A percentile compares a stretch with the other conserved stretches of the same genome.
These are phyloP conservation scores for Leishmania mexicana DNA, from an alignment of 208 protist species.

Conservation along the genomic window DNA sequence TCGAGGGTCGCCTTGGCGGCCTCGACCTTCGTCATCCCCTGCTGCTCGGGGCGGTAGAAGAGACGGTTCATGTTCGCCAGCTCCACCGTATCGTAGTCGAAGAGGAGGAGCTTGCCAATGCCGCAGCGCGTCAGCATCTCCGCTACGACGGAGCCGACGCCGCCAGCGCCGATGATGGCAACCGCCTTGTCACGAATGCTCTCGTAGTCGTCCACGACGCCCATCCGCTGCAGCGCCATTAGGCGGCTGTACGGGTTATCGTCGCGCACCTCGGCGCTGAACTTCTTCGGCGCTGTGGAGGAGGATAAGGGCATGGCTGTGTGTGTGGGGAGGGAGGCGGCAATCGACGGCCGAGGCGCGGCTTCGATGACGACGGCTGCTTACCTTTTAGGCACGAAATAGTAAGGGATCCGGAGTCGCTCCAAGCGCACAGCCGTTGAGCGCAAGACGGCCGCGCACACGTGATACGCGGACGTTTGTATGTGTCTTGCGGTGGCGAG, in stretches of 20 bases:
- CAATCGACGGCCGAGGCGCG: neutral
- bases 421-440: neutral
- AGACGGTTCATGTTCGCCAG: constrained; percentile 98
- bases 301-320: constrained; percentile 7
- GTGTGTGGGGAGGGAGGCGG: neutral
- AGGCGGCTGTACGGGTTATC: constrained; percentile 95
- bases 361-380: neutral
- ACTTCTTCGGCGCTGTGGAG: constrained; percentile 24
- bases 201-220: constrained; percentile 97
- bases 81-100: constrained; percentile 98
- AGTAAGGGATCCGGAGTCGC: no score
- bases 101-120: constrained; percentile 97
- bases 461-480: neutral
- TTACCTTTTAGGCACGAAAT: neutral
- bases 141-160: constrained; percentile 96
- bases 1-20: constrained; percentile 84
- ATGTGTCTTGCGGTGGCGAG: neutral
- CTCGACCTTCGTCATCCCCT: constrained; percentile 94
- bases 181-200: constrained; percentile 93
- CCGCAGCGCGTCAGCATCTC: constrained; percentile 98
- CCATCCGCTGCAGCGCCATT: constrained; percentile 98
- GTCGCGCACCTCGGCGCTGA: constrained; percentile 93
- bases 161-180: constrained; percentile 94
- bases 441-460: neutral
- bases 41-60: constrained; percentile 96